Conservation (phyloP, 345 rosid genomes). For the Citrus maxima region DNA sequence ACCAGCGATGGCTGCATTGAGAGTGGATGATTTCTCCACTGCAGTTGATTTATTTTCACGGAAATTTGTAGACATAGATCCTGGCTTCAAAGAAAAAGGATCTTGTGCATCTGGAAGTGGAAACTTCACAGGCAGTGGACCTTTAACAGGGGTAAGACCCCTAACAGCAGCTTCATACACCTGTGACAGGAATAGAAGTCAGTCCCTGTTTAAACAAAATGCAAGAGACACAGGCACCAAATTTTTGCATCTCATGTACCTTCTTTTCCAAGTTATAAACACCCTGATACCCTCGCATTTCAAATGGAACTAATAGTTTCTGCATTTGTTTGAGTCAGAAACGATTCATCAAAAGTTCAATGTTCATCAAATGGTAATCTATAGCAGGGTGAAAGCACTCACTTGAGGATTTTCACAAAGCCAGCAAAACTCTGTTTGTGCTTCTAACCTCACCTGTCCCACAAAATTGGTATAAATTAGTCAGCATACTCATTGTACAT, state of each 20-base stretch:
- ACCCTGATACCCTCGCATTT: conserved; percentile 89
- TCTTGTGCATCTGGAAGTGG: conserved; percentile 69
- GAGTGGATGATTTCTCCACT: conserved; percentile 46
- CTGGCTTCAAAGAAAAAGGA: conserved; percentile 75
- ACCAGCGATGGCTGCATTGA: conserved; percentile 73
- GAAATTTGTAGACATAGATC: conserved; percentile 37
- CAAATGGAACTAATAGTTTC: conserved; percentile 85
- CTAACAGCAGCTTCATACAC: conserved; percentile 68
- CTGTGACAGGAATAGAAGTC: conserved; percentile 28
- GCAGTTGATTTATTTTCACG: conserved; percentile 29
- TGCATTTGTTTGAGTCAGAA: conserved; percentile 18
- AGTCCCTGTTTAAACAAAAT: not conserved
- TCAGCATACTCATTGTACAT: not conserved
- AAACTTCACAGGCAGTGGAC: conserved; percentile 59
- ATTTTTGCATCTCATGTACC: conserved; percentile 34
- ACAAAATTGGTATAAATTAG: conserved; percentile 5
- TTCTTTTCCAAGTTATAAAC: conserved; percentile 92
- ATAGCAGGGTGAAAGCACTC: conserved; percentile 6
- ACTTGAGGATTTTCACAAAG: conserved; percentile 93
- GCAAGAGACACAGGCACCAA: not conserved
- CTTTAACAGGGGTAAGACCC: conserved; percentile 59
- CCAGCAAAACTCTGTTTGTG: conserved; percentile 85
- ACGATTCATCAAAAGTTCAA: not conserved
- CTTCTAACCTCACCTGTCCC: conserved; percentile 82
- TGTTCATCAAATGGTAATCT: not conserved